These are phyloP conservation scores for Ophiostoma australiae DNA, from an alignment of 2,329 filamentous ascomycete species.

Conservation along the genomic window DNA sequence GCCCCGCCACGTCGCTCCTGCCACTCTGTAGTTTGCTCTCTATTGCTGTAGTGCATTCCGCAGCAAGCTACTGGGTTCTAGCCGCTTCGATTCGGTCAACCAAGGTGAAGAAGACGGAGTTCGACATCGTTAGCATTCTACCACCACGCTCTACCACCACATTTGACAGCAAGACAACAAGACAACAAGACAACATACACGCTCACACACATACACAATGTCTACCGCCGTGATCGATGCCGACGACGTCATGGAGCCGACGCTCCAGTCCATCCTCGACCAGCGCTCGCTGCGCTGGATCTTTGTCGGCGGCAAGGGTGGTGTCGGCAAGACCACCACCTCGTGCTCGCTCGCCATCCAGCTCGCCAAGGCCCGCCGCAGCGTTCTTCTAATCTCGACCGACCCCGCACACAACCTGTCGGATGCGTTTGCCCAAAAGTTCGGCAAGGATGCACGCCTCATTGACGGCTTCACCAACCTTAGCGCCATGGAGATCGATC, in stretches of 20 bases:
- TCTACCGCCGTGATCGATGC: slow-evolving; percentile 54
- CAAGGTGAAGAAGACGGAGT: slow-evolving; percentile 1
- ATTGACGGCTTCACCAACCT: slow-evolving; percentile 90
- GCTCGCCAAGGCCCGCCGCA: slow-evolving; percentile 89
- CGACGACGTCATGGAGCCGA: slow-evolving; percentile 74
- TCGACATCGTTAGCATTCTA: not conserved
- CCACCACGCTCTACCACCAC: not conserved
- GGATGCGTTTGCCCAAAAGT: slow-evolving; percentile 98
- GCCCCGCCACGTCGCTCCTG: slow-evolving; percentile 14
- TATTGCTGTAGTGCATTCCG: slow-evolving; percentile 9
- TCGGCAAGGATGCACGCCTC: slow-evolving; percentile 93
- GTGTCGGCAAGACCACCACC: slow-evolving; percentile 98
- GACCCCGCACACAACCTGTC: slow-evolving; percentile 97
- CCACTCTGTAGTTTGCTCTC: not conserved
- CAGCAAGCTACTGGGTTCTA: slow-evolving; percentile 19
- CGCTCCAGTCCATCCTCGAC: slow-evolving; percentile 89
- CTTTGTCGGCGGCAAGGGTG: slow-evolving; percentile 97
- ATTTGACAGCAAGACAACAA: not conserved
- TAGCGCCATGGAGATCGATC: slow-evolving; percentile 98
- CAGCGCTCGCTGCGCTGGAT: slow-evolving; percentile 97
- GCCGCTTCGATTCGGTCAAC: slow-evolving; percentile 21
- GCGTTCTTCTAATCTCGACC: slow-evolving; percentile 94
- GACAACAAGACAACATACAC: too few species aligned
- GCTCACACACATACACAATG: slow-evolving; percentile 29
- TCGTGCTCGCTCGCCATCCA: slow-evolving; percentile 98